A percentile compares a stretch with the other conserved stretches of the same genome.
phyloP scores from a whole-genome alignment of 441 rosid genomes.

The Pelargonium cotyledonis region DNA sequence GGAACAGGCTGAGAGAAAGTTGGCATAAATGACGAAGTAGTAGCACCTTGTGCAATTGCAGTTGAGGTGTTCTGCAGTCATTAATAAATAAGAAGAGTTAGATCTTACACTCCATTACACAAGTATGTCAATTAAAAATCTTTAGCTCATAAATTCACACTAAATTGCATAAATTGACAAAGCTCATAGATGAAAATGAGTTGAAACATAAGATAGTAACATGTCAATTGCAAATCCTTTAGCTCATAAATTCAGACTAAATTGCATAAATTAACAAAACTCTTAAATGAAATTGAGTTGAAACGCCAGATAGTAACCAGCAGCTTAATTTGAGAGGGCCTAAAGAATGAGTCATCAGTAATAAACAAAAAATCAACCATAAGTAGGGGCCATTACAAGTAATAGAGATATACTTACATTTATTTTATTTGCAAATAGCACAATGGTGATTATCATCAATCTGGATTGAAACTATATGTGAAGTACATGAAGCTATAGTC shows the following conservation, averaged over 20 bases:
- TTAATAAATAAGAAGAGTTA: constrained; percentile 14
- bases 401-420: too few species aligned
- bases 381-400: too few species aligned
- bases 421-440: too few species aligned
- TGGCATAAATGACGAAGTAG: constrained; percentile 26
- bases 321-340: background rate
- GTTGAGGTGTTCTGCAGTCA: constrained; percentile 33
- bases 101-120: constrained; percentile 7
- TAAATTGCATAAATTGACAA: background rate
- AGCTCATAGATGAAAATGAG: background rate
- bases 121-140: background rate
- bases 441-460: too few species aligned
- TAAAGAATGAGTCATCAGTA: background rate
- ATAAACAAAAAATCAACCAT: too few species aligned
- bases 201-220: background rate
- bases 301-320: background rate
- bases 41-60: constrained; percentile 30
- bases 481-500: too few species aligned
- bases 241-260: background rate
- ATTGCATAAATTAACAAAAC: background rate
- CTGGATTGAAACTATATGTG: too few species aligned
- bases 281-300: background rate
- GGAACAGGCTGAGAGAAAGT: constrained; percentile 38
- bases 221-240: background rate
- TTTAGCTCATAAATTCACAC: background rate